A percentile compares a stretch with the other conserved stretches of the same genome.
Conservation (phyloP, 805 yeast species). For the Yarrowia sp. region DNA sequence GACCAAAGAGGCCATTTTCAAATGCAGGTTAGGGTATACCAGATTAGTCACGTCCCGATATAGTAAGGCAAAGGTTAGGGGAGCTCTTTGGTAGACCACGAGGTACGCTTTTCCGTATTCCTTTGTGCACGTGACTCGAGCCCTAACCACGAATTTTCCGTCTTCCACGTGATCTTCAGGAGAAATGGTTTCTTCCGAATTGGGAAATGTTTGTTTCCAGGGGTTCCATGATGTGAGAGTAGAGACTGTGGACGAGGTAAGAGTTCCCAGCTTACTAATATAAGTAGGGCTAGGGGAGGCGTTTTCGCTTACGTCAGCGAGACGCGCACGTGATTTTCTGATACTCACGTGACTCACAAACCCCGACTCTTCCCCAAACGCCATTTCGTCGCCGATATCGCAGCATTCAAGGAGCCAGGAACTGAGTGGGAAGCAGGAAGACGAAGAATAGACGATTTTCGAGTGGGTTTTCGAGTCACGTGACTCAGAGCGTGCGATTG, state of each 20-base stretch:
- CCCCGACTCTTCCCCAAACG: conserved; percentile 8
- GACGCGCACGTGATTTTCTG: conserved; percentile 5
- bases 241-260: not conserved
- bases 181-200: conserved; percentile 25
- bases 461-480: not conserved
- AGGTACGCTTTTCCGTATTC: conserved; percentile 24
- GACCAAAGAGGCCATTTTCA: conserved; percentile 33
- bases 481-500: not conserved
- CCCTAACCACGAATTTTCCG: not conserved
- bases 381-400: conserved; percentile 9
- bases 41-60: conserved; percentile 17
- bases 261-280: not conserved
- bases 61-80: conserved; percentile 33
- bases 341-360: conserved; percentile 17
- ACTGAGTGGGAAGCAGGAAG: not conserved
- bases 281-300: not conserved
- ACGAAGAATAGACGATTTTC: conserved; percentile 10
- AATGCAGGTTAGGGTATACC: conserved; percentile 32
- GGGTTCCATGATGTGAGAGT: conserved; percentile 2
- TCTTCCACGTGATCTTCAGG: conserved; percentile 4
- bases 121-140: not conserved
- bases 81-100: conserved; percentile 33
- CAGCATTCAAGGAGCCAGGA: conserved; percentile 18
- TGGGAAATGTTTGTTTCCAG: conserved; percentile 16
- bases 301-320: conserved; percentile 4